phyloP scores from a whole-genome alignment of 805 yeast species.

The Schwanniomyces vanrijiae region DNA sequence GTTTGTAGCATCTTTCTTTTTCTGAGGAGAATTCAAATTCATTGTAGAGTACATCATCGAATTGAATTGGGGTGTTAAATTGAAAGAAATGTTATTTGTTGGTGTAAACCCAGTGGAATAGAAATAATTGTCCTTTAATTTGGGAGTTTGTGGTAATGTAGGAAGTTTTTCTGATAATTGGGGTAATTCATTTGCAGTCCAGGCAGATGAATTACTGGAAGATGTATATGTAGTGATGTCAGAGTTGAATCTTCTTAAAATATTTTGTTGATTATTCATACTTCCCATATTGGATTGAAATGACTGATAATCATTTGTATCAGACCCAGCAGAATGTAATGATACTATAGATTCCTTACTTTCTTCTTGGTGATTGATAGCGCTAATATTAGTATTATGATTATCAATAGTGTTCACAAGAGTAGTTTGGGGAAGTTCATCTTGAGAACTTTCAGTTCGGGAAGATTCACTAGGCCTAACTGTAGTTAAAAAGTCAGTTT shows the following conservation, averaged over 20 bases:
- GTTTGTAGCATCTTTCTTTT: constrained; percentile 14
- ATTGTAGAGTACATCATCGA: constrained; percentile 39
- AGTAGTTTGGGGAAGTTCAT: too few relatives aligned
- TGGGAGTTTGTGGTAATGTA: constrained; percentile 36
- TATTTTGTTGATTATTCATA: constrained; percentile 5
- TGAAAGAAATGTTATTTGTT: constrained; percentile 20
- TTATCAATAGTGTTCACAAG: too few relatives aligned
- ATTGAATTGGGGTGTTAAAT: constrained; percentile 42
- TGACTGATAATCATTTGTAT: not conserved
- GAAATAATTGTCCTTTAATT: constrained; percentile 24
- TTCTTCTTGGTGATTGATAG: not conserved
- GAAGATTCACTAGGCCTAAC: not conserved
- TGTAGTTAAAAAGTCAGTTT: constrained; percentile 14
- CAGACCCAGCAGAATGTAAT: not conserved
- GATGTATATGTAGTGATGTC: constrained; percentile 15
- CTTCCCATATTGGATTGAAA: not conserved
- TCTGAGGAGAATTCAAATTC: constrained; percentile 32
- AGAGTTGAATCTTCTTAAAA: constrained; percentile 24
- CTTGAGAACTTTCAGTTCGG: not conserved
- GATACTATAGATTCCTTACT: not conserved
- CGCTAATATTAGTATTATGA: not conserved
- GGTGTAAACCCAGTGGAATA: constrained; percentile 31
- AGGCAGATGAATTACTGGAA: not conserved
- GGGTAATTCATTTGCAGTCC: constrained; percentile 8
- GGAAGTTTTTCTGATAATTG: constrained; percentile 4